A percentile compares a stretch with the other conserved stretches of the same genome.
phyloP scores from a whole-genome alignment of 352 stramenopile genomes.

The Peronospora farinosa region DNA sequence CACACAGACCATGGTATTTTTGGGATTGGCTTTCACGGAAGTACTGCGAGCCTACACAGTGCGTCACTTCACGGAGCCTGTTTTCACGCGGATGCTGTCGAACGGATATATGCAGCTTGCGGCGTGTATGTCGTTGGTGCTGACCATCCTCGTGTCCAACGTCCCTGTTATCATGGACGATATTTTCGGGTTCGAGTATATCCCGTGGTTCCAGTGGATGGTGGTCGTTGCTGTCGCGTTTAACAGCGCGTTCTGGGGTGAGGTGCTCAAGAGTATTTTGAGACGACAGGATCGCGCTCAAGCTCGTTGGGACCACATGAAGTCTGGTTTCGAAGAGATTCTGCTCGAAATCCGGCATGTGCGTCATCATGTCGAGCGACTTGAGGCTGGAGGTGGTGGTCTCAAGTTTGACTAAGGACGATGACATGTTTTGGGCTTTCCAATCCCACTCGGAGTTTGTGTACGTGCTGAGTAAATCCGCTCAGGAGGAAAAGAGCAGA shows the following conservation, averaged over 20 bases:
- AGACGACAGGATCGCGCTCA: slow-evolving; percentile 33
- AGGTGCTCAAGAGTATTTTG: slow-evolving; percentile 46
- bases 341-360: slow-evolving; percentile 57
- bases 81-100: slow-evolving; percentile 53
- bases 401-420: slow-evolving; percentile 25
- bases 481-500: slow-evolving; percentile 1
- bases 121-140: slow-evolving; percentile 40
- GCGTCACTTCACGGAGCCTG: slow-evolving; percentile 58
- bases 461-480: slow-evolving; percentile 3
- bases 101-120: slow-evolving; percentile 67
- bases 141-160: slow-evolving; percentile 52
- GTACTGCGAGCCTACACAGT: slow-evolving; percentile 74
- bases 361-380: slow-evolving; percentile 44
- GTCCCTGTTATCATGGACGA: slow-evolving; percentile 52
- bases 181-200: slow-evolving; percentile 63
- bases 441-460: background rate
- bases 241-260: slow-evolving; percentile 50
- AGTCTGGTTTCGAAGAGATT: slow-evolving; percentile 49
- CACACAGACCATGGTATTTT: slow-evolving; percentile 72
- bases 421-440: background rate
- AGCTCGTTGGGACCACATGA: slow-evolving; percentile 38
- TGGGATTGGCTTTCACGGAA: slow-evolving; percentile 61
- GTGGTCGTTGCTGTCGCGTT: slow-evolving; percentile 35
- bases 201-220: slow-evolving; percentile 54
- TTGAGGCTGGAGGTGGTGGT: slow-evolving; percentile 26